Evolutionary conservation across 1,284 basidiomycete genomes (phyloP), one percentile per base, ranked within the genome.

Genomic region (Ganoderma lucidum): DNA sequence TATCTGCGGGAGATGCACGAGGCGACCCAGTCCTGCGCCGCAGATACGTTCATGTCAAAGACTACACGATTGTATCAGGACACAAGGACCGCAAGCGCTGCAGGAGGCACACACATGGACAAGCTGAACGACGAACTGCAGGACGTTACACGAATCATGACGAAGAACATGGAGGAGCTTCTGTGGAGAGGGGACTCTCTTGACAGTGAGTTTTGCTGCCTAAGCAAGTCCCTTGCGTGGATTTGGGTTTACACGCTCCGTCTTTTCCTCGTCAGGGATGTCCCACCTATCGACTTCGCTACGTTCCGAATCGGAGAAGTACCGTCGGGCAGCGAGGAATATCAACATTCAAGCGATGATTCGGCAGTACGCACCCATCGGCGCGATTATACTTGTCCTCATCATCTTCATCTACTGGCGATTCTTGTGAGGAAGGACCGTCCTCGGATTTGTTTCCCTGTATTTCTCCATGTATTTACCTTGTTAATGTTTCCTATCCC

Each of bases 101-200:
- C 92, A 28, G 87, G 85, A 35, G 75, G 82, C 67, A 91, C 90
- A 28, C 89, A 90, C 70, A 80, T 99, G 65, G 96, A 97, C 80
- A 92, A 88, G 80, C 86, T 99, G 62, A 99, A 99, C 79, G 96
- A 97, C 78, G 97, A 99, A 75, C 84, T 99, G 64, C 96, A 97
- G 78, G 97, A 99, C 77, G 97, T 99, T 68, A 99, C 97, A 62
- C 86, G 95, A 75, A 99, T 99, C 82, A 99, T 99, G 98, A 99
- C 97, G n/a, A 99, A 99, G 85, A 99, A 99, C 80, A 99, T 99
- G 97, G 98, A 99, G 81, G 98, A 99, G 82, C 83, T 99, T 67
- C 83, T 99, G 48, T 99, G 97, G 97, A 87, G 97, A 80, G 97
- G 97, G 30, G 97, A 99, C 80, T 97, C 95, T 51, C 86, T 99